Conservation (phyloP, 495 filamentous ascomycete genomes). For the Annulohypoxylon stygium region DNA sequence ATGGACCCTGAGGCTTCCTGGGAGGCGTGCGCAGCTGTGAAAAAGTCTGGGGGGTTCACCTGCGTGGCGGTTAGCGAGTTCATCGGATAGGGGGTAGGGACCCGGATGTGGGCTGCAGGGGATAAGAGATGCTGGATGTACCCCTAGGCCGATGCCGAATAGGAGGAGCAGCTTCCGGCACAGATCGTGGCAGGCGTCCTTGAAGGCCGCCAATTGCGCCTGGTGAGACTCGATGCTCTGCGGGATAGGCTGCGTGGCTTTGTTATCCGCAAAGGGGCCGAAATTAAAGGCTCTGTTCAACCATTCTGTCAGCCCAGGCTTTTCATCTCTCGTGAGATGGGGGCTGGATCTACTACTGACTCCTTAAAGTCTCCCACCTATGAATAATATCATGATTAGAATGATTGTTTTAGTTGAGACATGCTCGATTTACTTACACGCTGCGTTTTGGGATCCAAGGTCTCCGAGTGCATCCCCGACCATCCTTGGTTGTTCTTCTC, state of each 20-base stretch:
- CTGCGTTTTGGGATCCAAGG: slow-evolving; percentile 85
- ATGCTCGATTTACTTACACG: slow-evolving; percentile 66
- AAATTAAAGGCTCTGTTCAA: slow-evolving; percentile 89
- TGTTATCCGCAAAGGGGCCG: slow-evolving; percentile 76
- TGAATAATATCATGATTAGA: slow-evolving; percentile 25
- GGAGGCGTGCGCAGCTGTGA: slow-evolving; percentile 75
- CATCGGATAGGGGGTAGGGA: slow-evolving; percentile 14
- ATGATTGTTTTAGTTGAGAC: background rate
- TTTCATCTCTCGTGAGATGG: background rate
- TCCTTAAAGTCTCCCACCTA: slow-evolving; percentile 94
- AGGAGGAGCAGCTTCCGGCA: slow-evolving; percentile 78
- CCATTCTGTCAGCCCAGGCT: slow-evolving; percentile 4
- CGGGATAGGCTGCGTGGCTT: slow-evolving; percentile 86
- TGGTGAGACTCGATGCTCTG: slow-evolving; percentile 70
- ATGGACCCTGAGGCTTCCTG: slow-evolving; percentile 75
- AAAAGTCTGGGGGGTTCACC: slow-evolving; percentile 72
- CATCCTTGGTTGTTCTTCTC: slow-evolving; percentile 87
- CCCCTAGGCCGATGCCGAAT: slow-evolving; percentile 80
- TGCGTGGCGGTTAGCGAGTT: slow-evolving; percentile 4
- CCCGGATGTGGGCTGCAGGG: background rate
- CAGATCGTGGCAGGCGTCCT: slow-evolving; percentile 76
- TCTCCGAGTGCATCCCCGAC: slow-evolving; percentile 89
- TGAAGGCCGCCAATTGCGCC: slow-evolving; percentile 73
- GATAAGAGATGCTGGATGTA: slow-evolving; percentile 43
- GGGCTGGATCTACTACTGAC: slow-evolving; percentile 59